A percentile compares a stretch with the other conserved stretches of the same genome.
These are phyloP conservation scores for Aspergillus pseudotamarii DNA, from an alignment of 2,329 filamentous ascomycete genomes.

Conservation along the genomic window DNA sequence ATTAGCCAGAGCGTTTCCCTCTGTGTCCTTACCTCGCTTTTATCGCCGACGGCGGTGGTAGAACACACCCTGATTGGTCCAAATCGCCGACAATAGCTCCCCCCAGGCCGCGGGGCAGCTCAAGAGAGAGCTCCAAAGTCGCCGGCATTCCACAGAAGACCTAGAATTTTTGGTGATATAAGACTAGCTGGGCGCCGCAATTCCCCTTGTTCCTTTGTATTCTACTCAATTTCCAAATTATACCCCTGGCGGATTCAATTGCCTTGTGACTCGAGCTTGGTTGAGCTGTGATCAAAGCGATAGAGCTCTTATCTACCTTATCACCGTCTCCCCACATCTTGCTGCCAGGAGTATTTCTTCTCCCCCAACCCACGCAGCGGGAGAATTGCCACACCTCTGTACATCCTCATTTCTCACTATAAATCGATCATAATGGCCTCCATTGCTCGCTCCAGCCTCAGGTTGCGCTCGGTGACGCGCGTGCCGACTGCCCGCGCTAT, in stretches of 20 bases:
- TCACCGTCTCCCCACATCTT: neutral
- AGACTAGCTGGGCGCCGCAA: neutral
- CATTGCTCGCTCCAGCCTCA: conserved; percentile 38
- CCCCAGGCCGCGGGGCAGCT: conserved; percentile 26
- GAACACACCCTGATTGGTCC: conserved; percentile 24
- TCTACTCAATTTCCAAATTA: neutral
- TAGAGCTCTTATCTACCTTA: conserved; percentile 5
- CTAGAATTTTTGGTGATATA: conserved; percentile 10
- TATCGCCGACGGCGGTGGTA: conserved; percentile 5
- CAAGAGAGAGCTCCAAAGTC: conserved; percentile 22
- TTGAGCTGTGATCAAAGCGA: neutral
- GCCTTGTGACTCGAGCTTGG: neutral
- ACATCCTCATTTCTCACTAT: neutral
- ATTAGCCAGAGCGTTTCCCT: neutral
- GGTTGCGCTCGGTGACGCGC: conserved; percentile 37
- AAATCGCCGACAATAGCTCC: conserved; percentile 28
- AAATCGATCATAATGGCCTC: conserved; percentile 37
- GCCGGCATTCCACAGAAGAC: conserved; percentile 15
- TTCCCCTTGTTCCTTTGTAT: neutral
- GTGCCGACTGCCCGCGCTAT: conserved; percentile 39
- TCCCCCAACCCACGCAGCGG: neutral
- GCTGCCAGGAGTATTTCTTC: neutral
- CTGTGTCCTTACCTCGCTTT: neutral
- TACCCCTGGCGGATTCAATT: neutral
- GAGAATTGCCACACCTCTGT: neutral